Evolutionary conservation across 139 green algal genomes (phyloP).

Genomic region (Chlorella vulgaris): DNA sequence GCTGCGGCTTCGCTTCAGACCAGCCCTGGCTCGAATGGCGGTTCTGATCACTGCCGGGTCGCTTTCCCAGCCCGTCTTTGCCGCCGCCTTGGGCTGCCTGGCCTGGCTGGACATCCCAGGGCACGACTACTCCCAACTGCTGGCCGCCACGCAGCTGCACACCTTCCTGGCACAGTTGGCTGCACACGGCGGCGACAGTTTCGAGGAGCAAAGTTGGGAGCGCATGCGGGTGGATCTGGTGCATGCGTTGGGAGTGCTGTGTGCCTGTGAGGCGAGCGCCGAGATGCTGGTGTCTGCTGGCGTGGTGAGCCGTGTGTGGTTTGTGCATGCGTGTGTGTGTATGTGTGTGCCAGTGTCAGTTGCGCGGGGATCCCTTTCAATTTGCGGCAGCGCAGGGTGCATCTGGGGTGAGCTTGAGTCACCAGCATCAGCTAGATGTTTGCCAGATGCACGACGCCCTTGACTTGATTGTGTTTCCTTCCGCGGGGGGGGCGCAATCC

Average conservation of each 20-base stretch:
- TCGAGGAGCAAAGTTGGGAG: slow-evolving; percentile 35
- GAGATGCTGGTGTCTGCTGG: slow-evolving; percentile 57
- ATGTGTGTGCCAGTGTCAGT: too few species aligned
- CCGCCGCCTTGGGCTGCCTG: slow-evolving; percentile 80
- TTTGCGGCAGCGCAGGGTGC: too few species aligned
- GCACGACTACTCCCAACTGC: slow-evolving; percentile 68
- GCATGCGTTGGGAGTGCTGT: slow-evolving; percentile 74
- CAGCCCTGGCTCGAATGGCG: not conserved
- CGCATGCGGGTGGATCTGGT: slow-evolving; percentile 77
- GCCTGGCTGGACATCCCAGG: slow-evolving; percentile 78
- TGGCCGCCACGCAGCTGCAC: slow-evolving; percentile 69
- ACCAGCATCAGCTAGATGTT: too few species aligned
- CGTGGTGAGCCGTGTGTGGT: slow-evolving; percentile 43
- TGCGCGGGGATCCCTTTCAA: too few species aligned
- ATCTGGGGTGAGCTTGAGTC: too few species aligned
- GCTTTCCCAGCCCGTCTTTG: slow-evolving; percentile 70
- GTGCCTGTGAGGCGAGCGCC: slow-evolving; percentile 63
- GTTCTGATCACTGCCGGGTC: not conserved
- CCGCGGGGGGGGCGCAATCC: too few species aligned
- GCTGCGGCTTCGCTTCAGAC: not conserved
- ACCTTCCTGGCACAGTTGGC: slow-evolving; percentile 65
- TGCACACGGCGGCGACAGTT: slow-evolving; percentile 55
- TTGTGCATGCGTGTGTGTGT: too few species aligned
- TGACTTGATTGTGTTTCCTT: too few species aligned
- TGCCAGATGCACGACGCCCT: too few species aligned